These are phyloP conservation scores for Bryoglossum gracile DNA, from an alignment of 495 filamentous ascomycete genomes.

Conservation along the genomic window DNA sequence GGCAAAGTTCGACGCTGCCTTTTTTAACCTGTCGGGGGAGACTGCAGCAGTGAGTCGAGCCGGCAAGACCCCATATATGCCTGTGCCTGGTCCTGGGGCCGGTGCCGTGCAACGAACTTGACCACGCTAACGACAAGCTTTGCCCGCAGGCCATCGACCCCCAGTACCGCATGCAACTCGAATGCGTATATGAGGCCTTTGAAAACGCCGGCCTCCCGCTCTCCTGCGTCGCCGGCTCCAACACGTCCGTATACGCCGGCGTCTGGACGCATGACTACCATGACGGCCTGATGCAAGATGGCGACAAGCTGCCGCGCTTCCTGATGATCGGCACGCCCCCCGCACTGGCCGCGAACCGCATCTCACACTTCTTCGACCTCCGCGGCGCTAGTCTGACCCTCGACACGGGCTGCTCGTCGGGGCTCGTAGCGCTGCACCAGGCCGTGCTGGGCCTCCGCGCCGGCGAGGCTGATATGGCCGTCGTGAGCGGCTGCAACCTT, in stretches of 20 bases:
- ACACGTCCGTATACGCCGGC: conserved; percentile 30
- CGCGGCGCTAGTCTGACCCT: conserved; percentile 45
- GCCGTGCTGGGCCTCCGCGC: conserved; percentile 18
- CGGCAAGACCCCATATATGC: conserved; percentile 55
- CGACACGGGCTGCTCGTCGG: conserved; percentile 47
- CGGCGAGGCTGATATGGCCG: conserved; percentile 35
- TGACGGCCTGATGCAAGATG: conserved; percentile 28
- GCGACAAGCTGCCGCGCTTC: conserved; percentile 19
- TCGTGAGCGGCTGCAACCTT: conserved; percentile 14
- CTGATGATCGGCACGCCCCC: conserved; percentile 21
- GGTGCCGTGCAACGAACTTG: too few species aligned
- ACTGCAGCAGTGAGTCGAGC: conserved; percentile 1
- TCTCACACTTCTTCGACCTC: conserved; percentile 43
- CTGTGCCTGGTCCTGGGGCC: conserved; percentile 48
- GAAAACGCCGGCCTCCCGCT: too few species aligned
- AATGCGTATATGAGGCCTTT: conserved; percentile 49
- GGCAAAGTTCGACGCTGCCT: conserved; percentile 38
- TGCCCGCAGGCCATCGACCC: conserved; percentile 43
- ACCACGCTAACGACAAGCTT: too few species aligned
- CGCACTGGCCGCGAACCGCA: conserved; percentile 40
- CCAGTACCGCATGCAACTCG: conserved; percentile 46
- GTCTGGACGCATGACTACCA: conserved; percentile 34
- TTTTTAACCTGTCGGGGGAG: conserved; percentile 39
- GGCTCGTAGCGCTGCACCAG: conserved; percentile 42
- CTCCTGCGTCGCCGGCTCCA: conserved; percentile 16